Conservation (phyloP, 108 stramenopile species). For the Discostella stelligeroides region DNA sequence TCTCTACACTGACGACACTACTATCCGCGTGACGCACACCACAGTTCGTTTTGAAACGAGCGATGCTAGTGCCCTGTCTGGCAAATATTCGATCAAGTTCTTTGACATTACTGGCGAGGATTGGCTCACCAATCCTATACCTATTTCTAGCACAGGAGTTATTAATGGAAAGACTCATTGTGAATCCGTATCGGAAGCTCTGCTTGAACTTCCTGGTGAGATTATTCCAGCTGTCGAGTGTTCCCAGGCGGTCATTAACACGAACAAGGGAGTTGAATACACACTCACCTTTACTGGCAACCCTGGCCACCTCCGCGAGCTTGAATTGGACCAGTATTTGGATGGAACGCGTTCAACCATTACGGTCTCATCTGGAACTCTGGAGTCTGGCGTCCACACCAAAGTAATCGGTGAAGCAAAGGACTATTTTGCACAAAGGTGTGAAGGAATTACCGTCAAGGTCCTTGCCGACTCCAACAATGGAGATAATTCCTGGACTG, state of each 20-base stretch:
- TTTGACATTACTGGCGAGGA: conserved; percentile 71
- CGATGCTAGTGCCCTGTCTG: conserved; percentile 43
- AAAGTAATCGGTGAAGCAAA: conserved; percentile 59
- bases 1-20: conserved; percentile 69
- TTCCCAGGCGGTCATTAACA: conserved; percentile 27
- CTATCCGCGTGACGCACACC: conserved; percentile 56
- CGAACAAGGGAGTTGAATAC: conserved; percentile 42
- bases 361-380: conserved; percentile 30
- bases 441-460: conserved; percentile 59
- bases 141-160: conserved; percentile 35
- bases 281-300: conserved; percentile 51
- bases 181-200: conserved; percentile 49
- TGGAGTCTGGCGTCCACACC: conserved; percentile 40
- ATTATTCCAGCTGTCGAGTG: conserved; percentile 60
- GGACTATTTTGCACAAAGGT: conserved; percentile 62
- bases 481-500: conserved; percentile 29
- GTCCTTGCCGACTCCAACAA: conserved; percentile 40
- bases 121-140: conserved; percentile 63
- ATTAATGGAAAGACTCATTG: conserved; percentile 41
- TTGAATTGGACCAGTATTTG: conserved; percentile 53
- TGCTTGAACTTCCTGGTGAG: conserved; percentile 61
- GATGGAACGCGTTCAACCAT: conserved; percentile 56
- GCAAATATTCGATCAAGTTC: conserved; percentile 68
- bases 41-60: conserved; percentile 52
- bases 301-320: conserved; percentile 53